Evolutionary conservation across 352 stramenopile species (phyloP).

Genomic region (Discostella stelligera): DNA sequence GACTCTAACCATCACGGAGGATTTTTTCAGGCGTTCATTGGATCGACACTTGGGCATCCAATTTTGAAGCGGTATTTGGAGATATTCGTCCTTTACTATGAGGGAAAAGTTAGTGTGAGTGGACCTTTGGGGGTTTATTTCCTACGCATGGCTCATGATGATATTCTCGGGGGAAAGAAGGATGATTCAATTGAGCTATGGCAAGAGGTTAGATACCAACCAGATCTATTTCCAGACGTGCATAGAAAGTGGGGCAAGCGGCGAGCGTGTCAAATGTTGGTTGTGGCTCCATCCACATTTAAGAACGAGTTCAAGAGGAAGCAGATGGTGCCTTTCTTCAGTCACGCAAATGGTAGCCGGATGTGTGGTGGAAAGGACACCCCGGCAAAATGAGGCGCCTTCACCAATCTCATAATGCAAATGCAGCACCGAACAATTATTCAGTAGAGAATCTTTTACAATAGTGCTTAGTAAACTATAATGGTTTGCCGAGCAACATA

Average conservation of each 20-base stretch:
- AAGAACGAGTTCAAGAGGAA: constrained; percentile 21
- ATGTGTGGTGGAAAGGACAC: constrained; percentile 70
- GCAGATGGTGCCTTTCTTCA: constrained; percentile 61
- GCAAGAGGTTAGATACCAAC: constrained; percentile 69
- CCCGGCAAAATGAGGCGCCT: neutral
- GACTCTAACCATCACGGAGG: constrained; percentile 61
- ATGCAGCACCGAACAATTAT: neutral
- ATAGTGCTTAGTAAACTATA: constrained; percentile 27
- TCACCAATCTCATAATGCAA: neutral
- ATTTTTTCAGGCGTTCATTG: constrained; percentile 82
- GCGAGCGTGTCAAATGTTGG: constrained; percentile 72
- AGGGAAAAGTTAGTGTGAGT: constrained; percentile 50
- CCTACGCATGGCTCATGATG: constrained; percentile 68
- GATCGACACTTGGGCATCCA: constrained; percentile 40
- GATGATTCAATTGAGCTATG: constrained; percentile 54
- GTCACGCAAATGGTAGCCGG: constrained; percentile 68
- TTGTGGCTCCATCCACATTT: constrained; percentile 42
- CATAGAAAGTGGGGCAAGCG: constrained; percentile 57
- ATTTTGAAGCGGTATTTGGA: constrained; percentile 75
- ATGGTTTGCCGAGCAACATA: constrained; percentile 75
- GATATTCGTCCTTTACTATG: constrained; percentile 74
- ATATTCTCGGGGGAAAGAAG: constrained; percentile 7
- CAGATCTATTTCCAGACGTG: constrained; percentile 54
- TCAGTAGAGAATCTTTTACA: neutral
- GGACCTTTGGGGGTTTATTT: constrained; percentile 73